Conservation (phyloP, 768 basidiomycete species). For the Nidularia pulvinata region DNA sequence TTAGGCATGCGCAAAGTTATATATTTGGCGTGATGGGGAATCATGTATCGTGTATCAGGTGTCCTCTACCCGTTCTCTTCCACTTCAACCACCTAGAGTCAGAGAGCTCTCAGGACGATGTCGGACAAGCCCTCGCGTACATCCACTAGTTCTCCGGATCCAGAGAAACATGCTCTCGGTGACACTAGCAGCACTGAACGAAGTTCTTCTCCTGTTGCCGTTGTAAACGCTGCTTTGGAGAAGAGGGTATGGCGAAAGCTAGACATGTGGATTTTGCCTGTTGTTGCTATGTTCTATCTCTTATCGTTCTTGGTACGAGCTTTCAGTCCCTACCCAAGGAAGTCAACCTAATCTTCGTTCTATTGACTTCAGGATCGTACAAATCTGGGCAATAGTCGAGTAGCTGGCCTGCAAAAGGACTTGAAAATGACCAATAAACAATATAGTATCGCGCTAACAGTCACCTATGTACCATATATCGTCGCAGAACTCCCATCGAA, state of each 20-base stretch:
- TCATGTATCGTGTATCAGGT: no score
- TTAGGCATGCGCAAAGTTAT: no score
- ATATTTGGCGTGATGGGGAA: no score
- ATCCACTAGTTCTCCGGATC: slow-evolving; percentile 13
- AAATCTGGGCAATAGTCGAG: slow-evolving; percentile 59
- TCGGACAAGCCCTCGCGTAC: slow-evolving; percentile 19
- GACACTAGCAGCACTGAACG: slow-evolving; percentile 18
- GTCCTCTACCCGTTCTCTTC: background rate
- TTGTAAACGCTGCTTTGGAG: slow-evolving; percentile 31
- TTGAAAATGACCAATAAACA: slow-evolving; percentile 46
- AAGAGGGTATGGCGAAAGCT: slow-evolving; percentile 45
- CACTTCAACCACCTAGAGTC: no score
- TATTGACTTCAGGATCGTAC: slow-evolving; percentile 39
- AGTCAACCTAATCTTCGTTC: background rate
- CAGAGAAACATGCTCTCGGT: slow-evolving; percentile 19
- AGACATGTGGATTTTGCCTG: slow-evolving; percentile 44
- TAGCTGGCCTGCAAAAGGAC: slow-evolving; percentile 58
- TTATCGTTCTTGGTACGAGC: slow-evolving; percentile 52
- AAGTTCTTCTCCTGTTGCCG: slow-evolving; percentile 9
- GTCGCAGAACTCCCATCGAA: slow-evolving; percentile 62
- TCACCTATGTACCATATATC: slow-evolving; percentile 56
- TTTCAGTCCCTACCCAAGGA: background rate
- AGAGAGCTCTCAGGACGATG: slow-evolving; percentile 4
- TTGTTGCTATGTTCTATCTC: slow-evolving; percentile 49
- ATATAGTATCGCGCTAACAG: slow-evolving; percentile 49